Evolutionary conservation across 805 yeast genomes (phyloP).

Genomic region (Pichia nanzhaoensis): DNA sequence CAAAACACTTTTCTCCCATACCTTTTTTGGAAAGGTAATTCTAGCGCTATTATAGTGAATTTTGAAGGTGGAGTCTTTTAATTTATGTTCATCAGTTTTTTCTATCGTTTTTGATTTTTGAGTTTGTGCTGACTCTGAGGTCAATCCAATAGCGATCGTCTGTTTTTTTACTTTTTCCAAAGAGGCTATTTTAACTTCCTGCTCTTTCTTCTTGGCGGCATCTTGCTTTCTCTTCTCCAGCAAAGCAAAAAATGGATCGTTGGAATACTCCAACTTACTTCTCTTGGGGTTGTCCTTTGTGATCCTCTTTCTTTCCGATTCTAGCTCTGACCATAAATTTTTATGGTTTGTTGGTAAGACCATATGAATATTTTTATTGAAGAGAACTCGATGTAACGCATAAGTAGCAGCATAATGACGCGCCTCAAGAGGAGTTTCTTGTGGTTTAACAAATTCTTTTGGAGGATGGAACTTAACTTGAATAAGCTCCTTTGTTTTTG

Average conservation of each 20-base stretch:
- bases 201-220: constrained; percentile 40
- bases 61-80: no score
- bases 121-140: background rate
- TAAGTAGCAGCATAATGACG: constrained; percentile 87
- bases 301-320: constrained; percentile 47
- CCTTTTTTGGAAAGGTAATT: constrained; percentile 41
- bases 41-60: background rate
- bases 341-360: constrained; percentile 80
- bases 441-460: constrained; percentile 47
- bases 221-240: constrained; percentile 48
- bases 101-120: no score
- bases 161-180: constrained; percentile 46
- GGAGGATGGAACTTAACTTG: constrained; percentile 49
- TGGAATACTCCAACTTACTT: constrained; percentile 49
- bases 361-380: constrained; percentile 78
- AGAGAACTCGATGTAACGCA: constrained; percentile 72
- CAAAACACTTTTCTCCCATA: constrained; percentile 65
- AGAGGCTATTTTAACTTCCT: constrained; percentile 38
- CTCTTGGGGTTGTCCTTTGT: constrained; percentile 38
- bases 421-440: constrained; percentile 82
- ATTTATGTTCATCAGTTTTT: background rate
- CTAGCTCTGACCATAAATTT: constrained; percentile 70
- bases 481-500: constrained; percentile 68
- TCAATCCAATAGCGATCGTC: constrained; percentile 34
- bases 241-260: constrained; percentile 71